Evolutionary conservation across 805 yeast genomes (phyloP).

Genomic region (Lipomyces spencermartinsiae): DNA sequence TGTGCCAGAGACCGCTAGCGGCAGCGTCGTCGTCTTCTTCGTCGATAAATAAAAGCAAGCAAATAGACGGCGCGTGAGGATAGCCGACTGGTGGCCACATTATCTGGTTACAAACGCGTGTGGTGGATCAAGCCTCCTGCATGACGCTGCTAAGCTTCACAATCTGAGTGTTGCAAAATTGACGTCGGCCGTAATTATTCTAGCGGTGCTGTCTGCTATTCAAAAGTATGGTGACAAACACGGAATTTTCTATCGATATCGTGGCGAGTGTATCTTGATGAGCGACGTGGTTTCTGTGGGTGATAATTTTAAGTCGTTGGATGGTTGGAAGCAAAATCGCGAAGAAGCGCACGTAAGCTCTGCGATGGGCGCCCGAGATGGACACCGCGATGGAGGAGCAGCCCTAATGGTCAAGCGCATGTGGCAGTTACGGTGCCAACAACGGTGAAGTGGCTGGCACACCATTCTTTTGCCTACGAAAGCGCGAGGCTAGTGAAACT

Average conservation of each 20-base stretch:
- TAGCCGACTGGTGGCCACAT: slow-evolving; percentile 9
- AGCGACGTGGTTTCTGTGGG: background rate
- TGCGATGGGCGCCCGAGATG: background rate
- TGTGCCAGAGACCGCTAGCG: background rate
- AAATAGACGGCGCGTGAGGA: slow-evolving; percentile 7
- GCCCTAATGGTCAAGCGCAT: background rate
- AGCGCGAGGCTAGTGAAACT: background rate
- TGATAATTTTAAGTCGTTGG: background rate
- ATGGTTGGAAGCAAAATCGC: too few species aligned
- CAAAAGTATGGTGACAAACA: background rate
- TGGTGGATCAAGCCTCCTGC: slow-evolving; percentile 1
- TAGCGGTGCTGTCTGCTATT: background rate
- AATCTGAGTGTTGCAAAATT: background rate
- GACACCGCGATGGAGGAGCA: background rate
- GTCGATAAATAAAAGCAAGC: slow-evolving; percentile 2
- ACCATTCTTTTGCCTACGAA: background rate
- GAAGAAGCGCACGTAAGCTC: too few species aligned
- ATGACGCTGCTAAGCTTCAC: background rate
- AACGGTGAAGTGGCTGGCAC: background rate
- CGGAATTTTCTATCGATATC: background rate
- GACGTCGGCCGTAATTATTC: background rate
- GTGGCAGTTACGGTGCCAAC: background rate
- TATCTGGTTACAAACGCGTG: slow-evolving; percentile 3
- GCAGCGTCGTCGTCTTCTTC: background rate
- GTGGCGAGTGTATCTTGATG: background rate